Conservation (phyloP, 1,139 yeast species). For the Candida sanyaensis region DNA sequence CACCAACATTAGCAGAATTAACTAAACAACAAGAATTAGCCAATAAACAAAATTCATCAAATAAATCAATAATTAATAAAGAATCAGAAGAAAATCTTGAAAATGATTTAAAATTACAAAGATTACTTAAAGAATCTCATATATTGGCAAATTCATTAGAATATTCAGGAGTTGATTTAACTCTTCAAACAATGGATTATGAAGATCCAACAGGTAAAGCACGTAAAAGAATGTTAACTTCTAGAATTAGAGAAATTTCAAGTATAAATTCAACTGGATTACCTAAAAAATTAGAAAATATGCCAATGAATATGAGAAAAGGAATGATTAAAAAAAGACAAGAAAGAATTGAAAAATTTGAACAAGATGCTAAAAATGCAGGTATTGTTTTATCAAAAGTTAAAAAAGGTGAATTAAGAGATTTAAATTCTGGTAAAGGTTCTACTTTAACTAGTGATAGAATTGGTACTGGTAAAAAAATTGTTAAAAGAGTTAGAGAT, state of each 20-base stretch:
- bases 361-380: constrained; percentile 80
- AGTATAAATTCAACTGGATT: constrained; percentile 48
- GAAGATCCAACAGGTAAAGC: constrained; percentile 82
- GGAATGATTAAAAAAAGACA: constrained; percentile 71
- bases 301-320: constrained; percentile 87
- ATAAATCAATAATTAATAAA: constrained; percentile 23
- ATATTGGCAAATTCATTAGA: constrained; percentile 61
- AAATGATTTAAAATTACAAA: constrained; percentile 81
- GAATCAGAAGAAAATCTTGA: constrained; percentile 59
- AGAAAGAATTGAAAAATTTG: constrained; percentile 56
- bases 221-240: constrained; percentile 69
- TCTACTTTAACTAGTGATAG: constrained; percentile 53
- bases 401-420: constrained; percentile 64
- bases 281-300: constrained; percentile 60
- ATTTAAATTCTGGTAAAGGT: constrained; percentile 56
- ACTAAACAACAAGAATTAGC: constrained; percentile 25
- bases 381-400: constrained; percentile 77
- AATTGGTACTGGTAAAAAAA: constrained; percentile 52
- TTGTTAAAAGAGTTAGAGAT: constrained; percentile 50
- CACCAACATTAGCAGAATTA: constrained; percentile 41
- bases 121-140: constrained; percentile 84
- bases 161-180: constrained; percentile 76
- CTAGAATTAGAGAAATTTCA: constrained; percentile 61
- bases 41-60: constrained; percentile 15
- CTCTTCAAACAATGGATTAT: constrained; percentile 63